Percentiles rank a stretch among this genome's conserved stretches.
These are phyloP conservation scores for Metarhizium anisopliae DNA, from an alignment of 2,329 filamentous ascomycete genomes.

Conservation along the genomic window DNA sequence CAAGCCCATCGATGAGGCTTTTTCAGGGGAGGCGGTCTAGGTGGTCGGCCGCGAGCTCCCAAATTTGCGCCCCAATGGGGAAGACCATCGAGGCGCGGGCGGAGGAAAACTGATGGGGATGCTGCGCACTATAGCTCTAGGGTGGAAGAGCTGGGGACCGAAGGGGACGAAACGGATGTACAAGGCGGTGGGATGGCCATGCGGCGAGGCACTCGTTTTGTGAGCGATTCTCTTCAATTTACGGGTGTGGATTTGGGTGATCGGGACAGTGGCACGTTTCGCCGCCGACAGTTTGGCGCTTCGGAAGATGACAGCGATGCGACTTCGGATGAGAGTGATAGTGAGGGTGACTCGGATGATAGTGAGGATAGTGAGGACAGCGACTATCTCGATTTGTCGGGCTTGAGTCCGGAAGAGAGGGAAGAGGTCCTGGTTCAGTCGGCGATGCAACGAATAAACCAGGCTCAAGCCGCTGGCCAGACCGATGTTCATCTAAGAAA, in stretches of 20 bases:
- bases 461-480: constrained; percentile 67
- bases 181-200: constrained; percentile 43
- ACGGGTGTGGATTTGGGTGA: constrained; percentile 50
- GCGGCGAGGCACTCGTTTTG: constrained; percentile 38
- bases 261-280: constrained; percentile 26
- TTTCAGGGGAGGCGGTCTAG: constrained; percentile 99
- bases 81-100: constrained; percentile 94
- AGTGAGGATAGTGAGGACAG: constrained; percentile 30
- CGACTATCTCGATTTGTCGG: constrained; percentile 37
- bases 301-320: constrained; percentile 27
- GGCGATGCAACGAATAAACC: constrained; percentile 71
- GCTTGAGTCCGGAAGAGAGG: constrained; percentile 50
- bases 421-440: constrained; percentile 71
- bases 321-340: constrained; percentile 14
- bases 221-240: constrained; percentile 52
- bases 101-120: constrained; percentile 49
- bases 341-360: constrained; percentile 27
- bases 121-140: constrained; percentile 29
- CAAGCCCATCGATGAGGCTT: constrained; percentile 99
- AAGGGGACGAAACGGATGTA: constrained; percentile 47
- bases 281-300: constrained; percentile 24
- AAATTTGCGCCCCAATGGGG: constrained; percentile 88
- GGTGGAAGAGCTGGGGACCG: constrained; percentile 61
- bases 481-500: constrained; percentile 71
- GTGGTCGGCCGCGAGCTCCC: constrained; percentile 99